Base-by-base conservation (phyloP, 257 asterid genomes). In the Datura wrightii region DNA sequence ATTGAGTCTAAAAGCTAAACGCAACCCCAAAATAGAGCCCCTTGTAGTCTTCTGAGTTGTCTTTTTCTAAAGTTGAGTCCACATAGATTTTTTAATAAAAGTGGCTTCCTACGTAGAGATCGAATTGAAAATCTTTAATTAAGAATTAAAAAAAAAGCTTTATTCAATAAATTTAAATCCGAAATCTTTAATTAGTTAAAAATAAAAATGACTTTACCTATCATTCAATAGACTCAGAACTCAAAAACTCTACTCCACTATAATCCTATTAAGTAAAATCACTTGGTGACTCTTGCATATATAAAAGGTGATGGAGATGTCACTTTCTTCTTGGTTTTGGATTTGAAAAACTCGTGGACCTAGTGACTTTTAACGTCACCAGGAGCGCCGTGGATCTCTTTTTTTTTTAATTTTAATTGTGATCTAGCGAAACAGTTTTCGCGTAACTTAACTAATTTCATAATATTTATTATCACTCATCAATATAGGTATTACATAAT, bases 1-100 rank as follows among this genome's bases (percentile, higher is more conserved):
- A 42, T 50, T 42, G 71, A 71, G 84, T 46, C 87, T 70, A 85
- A 67, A 80, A 60, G 82, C 44, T 54, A 74, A 83, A 65, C 36
- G 7, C 16, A 24, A 62, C 70, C 70, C 41, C 41, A 62, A 60
- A 62, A 3, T 14, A 50, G 80, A 44, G 65, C 65, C 56, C 62
- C 65, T 11, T 4, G 55, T 54, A 14, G 59, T 14, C 13, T 39
- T 0, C 74, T 79, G 82, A 72, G 34, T 18, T 84, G 83, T 84
- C 83, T 50, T 70, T 52, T 70, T 31, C 3, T 2, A 13, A 13
- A 42, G 9, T 16, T 1, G 14, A 67, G 84, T 83, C 13, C 14
- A 74, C 31, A 37, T 18, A 37, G 46, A 76, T 76, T n/a, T n/a
- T n/a, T n/a, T n/a, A n/a, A n/a, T n/a, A 44, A 44, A 44, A 9